These are phyloP conservation scores for Saccharomyces hybrid DNA, from an alignment of 1,139 yeast genomes.

Conservation along the genomic window DNA sequence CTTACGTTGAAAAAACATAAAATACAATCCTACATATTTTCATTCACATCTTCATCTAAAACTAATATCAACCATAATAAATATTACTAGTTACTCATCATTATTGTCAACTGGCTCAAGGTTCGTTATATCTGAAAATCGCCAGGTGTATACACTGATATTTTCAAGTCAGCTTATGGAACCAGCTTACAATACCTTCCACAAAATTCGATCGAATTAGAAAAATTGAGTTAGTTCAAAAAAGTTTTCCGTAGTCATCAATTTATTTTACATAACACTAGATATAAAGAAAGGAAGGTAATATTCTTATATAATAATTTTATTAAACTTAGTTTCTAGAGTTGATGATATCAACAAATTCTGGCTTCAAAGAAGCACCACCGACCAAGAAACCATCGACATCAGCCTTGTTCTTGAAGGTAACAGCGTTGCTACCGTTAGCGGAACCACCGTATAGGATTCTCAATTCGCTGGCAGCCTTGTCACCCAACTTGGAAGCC, in stretches of 20 bases:
- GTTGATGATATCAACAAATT: constrained; percentile 89
- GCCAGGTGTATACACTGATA: too few relatives aligned
- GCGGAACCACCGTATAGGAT: constrained; percentile 99
- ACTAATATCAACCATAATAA: too few relatives aligned
- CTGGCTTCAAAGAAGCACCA: constrained; percentile 98
- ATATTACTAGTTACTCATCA: too few relatives aligned
- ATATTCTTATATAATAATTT: not conserved
- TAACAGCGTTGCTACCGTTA: constrained; percentile 85
- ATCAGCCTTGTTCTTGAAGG: constrained; percentile 86
- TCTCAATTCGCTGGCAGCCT: constrained; percentile 70
- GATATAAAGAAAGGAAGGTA: constrained; percentile 4
- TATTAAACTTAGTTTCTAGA: constrained; percentile 58
- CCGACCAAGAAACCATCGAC: constrained; percentile 99
- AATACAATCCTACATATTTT: too few relatives aligned
- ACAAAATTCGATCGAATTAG: too few relatives aligned
- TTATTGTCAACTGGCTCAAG: too few relatives aligned
- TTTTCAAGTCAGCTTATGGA: too few relatives aligned
- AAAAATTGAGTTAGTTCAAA: too few relatives aligned
- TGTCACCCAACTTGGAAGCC: constrained; percentile 64
- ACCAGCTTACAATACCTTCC: too few relatives aligned
- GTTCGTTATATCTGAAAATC: too few relatives aligned
- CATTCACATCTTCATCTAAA: too few relatives aligned
- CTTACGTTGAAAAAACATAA: too few relatives aligned
- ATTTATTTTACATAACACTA: not conserved
- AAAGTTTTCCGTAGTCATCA: not conserved